Conservation (phyloP, 768 basidiomycete genomes). For the Xanthoconium purpureum region DNA sequence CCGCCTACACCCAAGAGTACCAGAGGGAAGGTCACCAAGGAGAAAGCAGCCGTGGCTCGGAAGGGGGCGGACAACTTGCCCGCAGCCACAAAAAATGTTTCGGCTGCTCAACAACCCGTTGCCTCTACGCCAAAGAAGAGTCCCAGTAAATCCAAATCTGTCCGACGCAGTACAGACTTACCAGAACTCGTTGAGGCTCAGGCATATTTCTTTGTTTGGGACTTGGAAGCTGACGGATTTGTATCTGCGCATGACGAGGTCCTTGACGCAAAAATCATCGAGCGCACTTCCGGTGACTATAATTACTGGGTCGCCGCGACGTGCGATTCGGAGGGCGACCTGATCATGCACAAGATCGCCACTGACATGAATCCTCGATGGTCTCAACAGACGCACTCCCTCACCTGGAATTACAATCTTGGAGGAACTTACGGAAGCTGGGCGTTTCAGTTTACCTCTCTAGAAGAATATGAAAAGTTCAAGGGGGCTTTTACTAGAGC, state of each 20-base stretch:
- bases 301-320: slow-evolving; percentile 60
- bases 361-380: slow-evolving; percentile 72
- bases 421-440: slow-evolving; percentile 68
- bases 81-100: not conserved
- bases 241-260: slow-evolving; percentile 44
- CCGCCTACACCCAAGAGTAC: slow-evolving; percentile 21
- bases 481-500: slow-evolving; percentile 62
- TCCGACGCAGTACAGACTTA: slow-evolving; percentile 17
- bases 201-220: slow-evolving; percentile 65
- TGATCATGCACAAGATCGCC: slow-evolving; percentile 60
- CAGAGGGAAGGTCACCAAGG: slow-evolving; percentile 15
- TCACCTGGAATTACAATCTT: slow-evolving; percentile 84
- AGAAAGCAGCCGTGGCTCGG: slow-evolving; percentile 11
- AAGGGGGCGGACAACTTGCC: slow-evolving; percentile 6
- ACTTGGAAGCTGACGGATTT: slow-evolving; percentile 48
- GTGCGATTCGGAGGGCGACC: slow-evolving; percentile 40
- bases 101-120: slow-evolving; percentile 7
- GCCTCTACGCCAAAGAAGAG: slow-evolving; percentile 14
- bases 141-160: slow-evolving; percentile 15
- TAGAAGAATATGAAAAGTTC: slow-evolving; percentile 58
- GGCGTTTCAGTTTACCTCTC: slow-evolving; percentile 67
- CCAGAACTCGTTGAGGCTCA: slow-evolving; percentile 38
- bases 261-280: slow-evolving; percentile 52
- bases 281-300: slow-evolving; percentile 44
- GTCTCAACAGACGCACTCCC: slow-evolving; percentile 58